phyloP scores from a whole-genome alignment of 768 basidiomycete genomes.

The Hypholoma sublateritium region DNA sequence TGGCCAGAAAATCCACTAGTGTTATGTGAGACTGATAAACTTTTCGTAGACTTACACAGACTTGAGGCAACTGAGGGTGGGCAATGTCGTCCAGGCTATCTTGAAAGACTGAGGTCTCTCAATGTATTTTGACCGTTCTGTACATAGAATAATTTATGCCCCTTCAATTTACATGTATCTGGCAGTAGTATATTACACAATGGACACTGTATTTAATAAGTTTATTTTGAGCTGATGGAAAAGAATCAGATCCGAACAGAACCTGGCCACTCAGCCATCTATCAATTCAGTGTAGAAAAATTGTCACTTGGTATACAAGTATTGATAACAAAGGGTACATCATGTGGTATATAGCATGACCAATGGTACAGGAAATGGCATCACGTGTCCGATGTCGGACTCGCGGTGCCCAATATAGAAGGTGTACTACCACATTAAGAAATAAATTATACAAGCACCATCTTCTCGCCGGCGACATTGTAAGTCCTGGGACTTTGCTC shows the following conservation, averaged over 20 bases:
- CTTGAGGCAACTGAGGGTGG: constrained; percentile 84
- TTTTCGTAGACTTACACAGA: constrained; percentile 88
- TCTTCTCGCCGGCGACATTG: background rate
- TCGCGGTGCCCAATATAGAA: constrained; percentile 2
- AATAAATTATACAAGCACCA: background rate
- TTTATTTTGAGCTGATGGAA: no score
- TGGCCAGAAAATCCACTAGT: background rate
- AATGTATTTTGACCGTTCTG: background rate
- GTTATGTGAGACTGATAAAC: background rate
- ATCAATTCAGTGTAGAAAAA: no score
- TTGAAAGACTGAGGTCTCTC: constrained; percentile 60
- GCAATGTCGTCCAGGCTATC: constrained; percentile 92
- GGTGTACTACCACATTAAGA: constrained; percentile 4
- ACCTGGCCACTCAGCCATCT: no score
- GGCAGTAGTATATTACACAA: no score
- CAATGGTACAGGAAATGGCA: no score
- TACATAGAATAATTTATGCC: background rate
- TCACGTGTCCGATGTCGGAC: no score
- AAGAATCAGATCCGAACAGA: no score
- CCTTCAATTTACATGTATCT: background rate
- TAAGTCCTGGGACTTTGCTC: background rate
- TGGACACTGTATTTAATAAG: no score
- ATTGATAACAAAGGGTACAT: no score
- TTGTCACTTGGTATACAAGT: no score
- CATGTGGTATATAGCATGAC: no score